Evolutionary conservation across 164 flowering plant species (phyloP).

Genomic region (Cinnamomum micranthum): DNA sequence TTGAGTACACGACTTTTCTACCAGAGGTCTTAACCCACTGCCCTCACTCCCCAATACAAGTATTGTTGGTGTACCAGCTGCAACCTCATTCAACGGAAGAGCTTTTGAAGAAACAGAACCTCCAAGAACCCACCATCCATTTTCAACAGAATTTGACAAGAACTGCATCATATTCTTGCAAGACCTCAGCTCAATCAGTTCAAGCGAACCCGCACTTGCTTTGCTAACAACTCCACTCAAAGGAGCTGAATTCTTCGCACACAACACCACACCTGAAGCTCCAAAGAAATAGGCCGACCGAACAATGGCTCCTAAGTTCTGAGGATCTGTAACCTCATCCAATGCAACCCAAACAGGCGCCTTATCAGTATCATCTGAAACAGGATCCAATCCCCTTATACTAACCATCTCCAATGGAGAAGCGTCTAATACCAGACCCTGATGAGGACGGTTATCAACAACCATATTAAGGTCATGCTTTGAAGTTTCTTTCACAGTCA

Average conservation of each 20-base stretch:
- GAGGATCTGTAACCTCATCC: constrained; percentile 96
- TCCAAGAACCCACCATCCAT: constrained; percentile 95
- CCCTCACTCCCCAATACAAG: constrained; percentile 98
- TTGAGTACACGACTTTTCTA: constrained; percentile 85
- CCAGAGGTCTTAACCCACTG: constrained; percentile 88
- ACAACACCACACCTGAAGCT: constrained; percentile 83
- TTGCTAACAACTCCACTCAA: constrained; percentile 97
- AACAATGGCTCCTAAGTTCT: constrained; percentile 89
- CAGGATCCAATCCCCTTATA: constrained; percentile 63
- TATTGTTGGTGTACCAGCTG: constrained; percentile 72
- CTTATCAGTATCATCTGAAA: constrained; percentile 40
- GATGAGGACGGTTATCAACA: constrained; percentile 86
- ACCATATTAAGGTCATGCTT: constrained; percentile 97
- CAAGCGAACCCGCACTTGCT: constrained; percentile 98
- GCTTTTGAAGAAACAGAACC: constrained; percentile 82
- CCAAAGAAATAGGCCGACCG: constrained; percentile 96
- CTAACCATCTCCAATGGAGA: constrained; percentile 88
- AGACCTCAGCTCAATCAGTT: constrained; percentile 77
- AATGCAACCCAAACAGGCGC: constrained; percentile 85
- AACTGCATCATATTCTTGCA: constrained; percentile 99
- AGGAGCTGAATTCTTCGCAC: constrained; percentile 98
- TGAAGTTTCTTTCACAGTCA: constrained; percentile 52
- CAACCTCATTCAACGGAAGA: constrained; percentile 59
- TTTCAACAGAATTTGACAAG: constrained; percentile 65
- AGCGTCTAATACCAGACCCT: constrained; percentile 87